Base-by-base conservation (phyloP, 805 yeast species). In the Candida railenensis region DNA sequence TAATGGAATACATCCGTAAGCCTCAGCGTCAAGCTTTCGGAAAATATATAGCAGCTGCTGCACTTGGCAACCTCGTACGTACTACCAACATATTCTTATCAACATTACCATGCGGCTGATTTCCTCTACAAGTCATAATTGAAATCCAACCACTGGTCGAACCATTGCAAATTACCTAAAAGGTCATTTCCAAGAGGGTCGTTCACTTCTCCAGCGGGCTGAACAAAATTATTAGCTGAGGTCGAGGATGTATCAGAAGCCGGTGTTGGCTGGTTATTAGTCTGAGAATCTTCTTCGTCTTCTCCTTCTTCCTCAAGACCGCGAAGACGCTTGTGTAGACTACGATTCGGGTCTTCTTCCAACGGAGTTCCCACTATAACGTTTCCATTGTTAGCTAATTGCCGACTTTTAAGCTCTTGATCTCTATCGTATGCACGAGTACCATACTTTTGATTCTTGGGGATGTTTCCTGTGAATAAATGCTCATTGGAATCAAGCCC, bases 101-200 rank as follows among this genome's bases (percentile, higher is more conserved):
- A n/a, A n/a, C n/a, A n/a, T n/a, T n/a, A n/a, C n/a, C n/a, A n/a
- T n/a, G n/a, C n/a, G n/a, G n/a, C n/a, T n/a, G n/a, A n/a, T n/a
- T n/a, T n/a, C n/a, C n/a, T n/a, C n/a, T n/a, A 50, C 3, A 52
- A 34, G 28, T 57, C 60, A 40, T 52, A 51, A 40, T 54, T 55
- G 39, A 62, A 58, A 45, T 69, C 69, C 21, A 68, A 61, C 79
- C 79, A 76, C 56, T 77, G 79, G 55, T 79, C 82, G 48, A 79
- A 79, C 84, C 84, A 79, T 50, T 68, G 75, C 47, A 79, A 55
- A 47, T 75, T 77, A 1, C 73, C 72, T 20, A 77, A 57, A 20
- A 77, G 49, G 37, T 58, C 56, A 32, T 57, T 52, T 5, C 14
- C 22, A 7, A 33, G 7, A 14, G 40, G 30, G 7, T 14, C n/a